Percentiles rank a stretch among this genome's conserved stretches.
Conservation (phyloP, 495 filamentous ascomycete species). For the Penicillium steckii region DNA sequence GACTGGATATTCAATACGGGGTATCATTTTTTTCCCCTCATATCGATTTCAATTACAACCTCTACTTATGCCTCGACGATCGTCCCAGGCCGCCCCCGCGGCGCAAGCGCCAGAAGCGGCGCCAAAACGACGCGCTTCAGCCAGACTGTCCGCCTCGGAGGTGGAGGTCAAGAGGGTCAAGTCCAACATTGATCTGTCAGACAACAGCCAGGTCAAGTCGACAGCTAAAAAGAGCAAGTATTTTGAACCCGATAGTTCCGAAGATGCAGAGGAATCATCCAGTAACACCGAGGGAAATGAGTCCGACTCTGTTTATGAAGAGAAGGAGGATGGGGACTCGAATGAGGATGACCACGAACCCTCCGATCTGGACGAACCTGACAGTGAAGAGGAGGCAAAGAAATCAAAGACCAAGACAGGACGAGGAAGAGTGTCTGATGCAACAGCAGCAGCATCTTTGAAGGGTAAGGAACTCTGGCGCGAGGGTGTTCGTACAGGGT, state of each 20-base stretch:
- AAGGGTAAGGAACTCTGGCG: slow-evolving; percentile 57
- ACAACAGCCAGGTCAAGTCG: slow-evolving; percentile 33
- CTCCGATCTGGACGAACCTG: slow-evolving; percentile 12
- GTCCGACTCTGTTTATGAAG: slow-evolving; percentile 30
- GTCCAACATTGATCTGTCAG: slow-evolving; percentile 32
- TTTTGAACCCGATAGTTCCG: slow-evolving; percentile 42
- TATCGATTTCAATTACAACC: neutral
- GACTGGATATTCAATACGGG: neutral
- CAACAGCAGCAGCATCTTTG: slow-evolving; percentile 8
- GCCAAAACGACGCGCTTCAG: slow-evolving; percentile 41
- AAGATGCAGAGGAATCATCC: slow-evolving; percentile 29
- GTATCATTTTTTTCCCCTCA: neutral
- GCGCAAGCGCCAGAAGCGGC: slow-evolving; percentile 36
- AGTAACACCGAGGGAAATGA: slow-evolving; percentile 22
- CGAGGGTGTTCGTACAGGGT: slow-evolving; percentile 53
- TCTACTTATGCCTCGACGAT: slow-evolving; percentile 39
- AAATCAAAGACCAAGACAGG: slow-evolving; percentile 11
- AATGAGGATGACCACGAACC: slow-evolving; percentile 3
- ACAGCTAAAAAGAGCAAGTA: slow-evolving; percentile 60
- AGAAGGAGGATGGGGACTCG: slow-evolving; percentile 7
- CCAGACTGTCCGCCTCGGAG: slow-evolving; percentile 32
- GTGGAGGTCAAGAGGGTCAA: slow-evolving; percentile 44
- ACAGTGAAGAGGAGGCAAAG: slow-evolving; percentile 23
- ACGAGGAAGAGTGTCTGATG: slow-evolving; percentile 1
- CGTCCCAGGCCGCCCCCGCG: slow-evolving; percentile 39